A percentile compares a stretch with the other conserved stretches of the same genome.
phyloP scores from a whole-genome alignment of 1,284 basidiomycete species.

The Puccinia triticina region DNA sequence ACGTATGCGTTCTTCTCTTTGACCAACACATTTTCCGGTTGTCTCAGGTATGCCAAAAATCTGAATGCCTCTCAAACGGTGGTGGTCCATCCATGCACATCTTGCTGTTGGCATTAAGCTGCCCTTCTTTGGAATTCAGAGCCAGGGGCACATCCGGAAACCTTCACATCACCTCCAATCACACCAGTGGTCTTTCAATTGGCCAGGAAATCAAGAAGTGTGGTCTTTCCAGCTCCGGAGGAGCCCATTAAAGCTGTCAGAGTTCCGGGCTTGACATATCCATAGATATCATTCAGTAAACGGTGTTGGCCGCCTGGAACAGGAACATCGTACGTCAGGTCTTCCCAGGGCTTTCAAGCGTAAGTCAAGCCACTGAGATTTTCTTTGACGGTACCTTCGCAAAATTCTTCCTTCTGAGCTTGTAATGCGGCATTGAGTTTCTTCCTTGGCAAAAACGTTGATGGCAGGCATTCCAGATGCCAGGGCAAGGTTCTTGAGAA shows the following conservation, averaged over 20 bases:
- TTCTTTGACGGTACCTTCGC: conserved; percentile 1
- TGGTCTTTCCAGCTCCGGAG: conserved; percentile 62
- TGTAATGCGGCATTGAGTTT: conserved; percentile 69
- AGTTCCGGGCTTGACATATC: conserved; percentile 64
- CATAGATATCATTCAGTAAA: conserved; percentile 64
- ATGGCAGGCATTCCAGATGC: conserved; percentile 35
- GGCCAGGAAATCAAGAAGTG: conserved; percentile 65
- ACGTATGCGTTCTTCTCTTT: conserved; percentile 65
- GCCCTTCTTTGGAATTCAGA: conserved; percentile 65
- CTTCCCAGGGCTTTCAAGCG: conserved; percentile 58
- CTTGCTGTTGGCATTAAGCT: conserved; percentile 60
- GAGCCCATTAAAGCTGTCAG: conserved; percentile 63
- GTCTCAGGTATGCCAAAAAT: conserved; percentile 68
- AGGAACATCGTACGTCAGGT: conserved; percentile 63
- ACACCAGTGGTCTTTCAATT: conserved; percentile 60
- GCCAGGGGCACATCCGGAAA: conserved; percentile 65
- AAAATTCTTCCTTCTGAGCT: conserved; percentile 63
- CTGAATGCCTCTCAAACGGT: conserved; percentile 67
- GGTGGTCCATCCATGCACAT: conserved; percentile 75
- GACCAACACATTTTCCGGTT: conserved; percentile 63
- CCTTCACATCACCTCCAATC: conserved; percentile 61
- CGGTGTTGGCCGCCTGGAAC: conserved; percentile 61
- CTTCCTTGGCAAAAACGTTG: conserved; percentile 45
- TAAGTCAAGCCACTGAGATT: conserved; percentile 1
- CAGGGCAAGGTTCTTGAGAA: conserved; percentile 30